Base-by-base conservation (phyloP, 2,329 filamentous ascomycete species). In the Cercospora zeina region DNA sequence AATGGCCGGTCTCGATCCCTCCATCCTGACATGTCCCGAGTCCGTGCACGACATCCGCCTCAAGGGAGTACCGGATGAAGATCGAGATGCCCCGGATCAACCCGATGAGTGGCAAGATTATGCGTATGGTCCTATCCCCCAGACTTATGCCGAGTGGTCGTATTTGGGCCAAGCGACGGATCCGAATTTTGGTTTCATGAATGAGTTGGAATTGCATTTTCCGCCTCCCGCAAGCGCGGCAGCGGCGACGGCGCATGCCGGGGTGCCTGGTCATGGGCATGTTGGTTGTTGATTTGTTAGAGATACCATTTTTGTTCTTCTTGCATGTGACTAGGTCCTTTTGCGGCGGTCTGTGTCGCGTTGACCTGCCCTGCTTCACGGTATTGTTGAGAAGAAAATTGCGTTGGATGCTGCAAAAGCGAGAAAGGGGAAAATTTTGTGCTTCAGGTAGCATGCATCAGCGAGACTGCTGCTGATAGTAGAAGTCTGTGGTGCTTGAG, bases 1-100 rank as follows among this genome's bases (percentile, higher is more conserved):
- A 47, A 65, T 64, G 62, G 67, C 64, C 21, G 66, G 67, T 19
- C 53, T 68, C 5, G 67, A 69, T 19, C 66, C 67, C 2, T 63
- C 61, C 8, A 64, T 67, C 36, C 65, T 68, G 7, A 65, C 58
- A 1, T 67, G 66, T 27, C 65, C 65, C 11, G 62, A 67, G 24
- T 62, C 59, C 10, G 66, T 67, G 11, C 61, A 67, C 51, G 63
- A 67, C 31, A 67, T 67, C 16, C 61, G 50, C 1, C 61, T 68
- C 14, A 59, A 61, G 31, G 63, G 64, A 54, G 64, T 67, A 7
- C 62, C 62, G 2, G 63, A 65, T 47, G 64, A 66, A 31, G 64
- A 64, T 33, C 59, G 64, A 33, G 51, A 66, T 36, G 59, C 54
- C 36, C 59, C 59, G 33, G 59, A 66, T 49, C 64, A 62, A 34